Percentiles rank a stretch among this genome's conserved stretches.
These are phyloP conservation scores for Thalia dealbata DNA, from an alignment of 176 grass and related monocot species.

Conservation along the genomic window DNA sequence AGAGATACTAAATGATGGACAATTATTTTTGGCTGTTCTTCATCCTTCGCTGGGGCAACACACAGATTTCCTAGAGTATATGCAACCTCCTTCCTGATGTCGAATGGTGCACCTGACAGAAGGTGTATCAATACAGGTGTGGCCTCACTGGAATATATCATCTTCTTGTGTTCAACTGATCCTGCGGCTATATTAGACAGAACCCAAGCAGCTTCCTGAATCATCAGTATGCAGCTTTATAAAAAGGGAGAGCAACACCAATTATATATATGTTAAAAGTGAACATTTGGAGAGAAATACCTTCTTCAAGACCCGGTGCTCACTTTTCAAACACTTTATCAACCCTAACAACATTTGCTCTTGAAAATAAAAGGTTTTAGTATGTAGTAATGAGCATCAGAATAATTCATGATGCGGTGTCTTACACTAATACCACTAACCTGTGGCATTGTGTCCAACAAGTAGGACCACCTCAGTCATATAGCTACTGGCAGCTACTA, in stretches of 20 bases:
- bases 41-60: slow-evolving; percentile 46
- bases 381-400: slow-evolving; percentile 16
- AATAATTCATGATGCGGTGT: slow-evolving; percentile 1
- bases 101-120: slow-evolving; percentile 54
- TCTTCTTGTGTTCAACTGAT: slow-evolving; percentile 64
- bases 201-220: slow-evolving; percentile 82
- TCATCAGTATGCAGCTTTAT: slow-evolving; percentile 12
- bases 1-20: slow-evolving; percentile 44
- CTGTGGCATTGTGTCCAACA: slow-evolving; percentile 73
- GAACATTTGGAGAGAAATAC: slow-evolving; percentile 18
- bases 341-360: slow-evolving; percentile 74
- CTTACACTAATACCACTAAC: slow-evolving; percentile 21
- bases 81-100: slow-evolving; percentile 81
- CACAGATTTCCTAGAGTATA: slow-evolving; percentile 81
- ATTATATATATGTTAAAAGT: background rate
- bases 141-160: slow-evolving; percentile 65
- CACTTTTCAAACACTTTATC: slow-evolving; percentile 86
- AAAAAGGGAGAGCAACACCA: slow-evolving; percentile 5
- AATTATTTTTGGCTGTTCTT: slow-evolving; percentile 43
- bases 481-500: slow-evolving; percentile 69
- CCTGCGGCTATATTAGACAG: slow-evolving; percentile 86
- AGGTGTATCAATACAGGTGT: slow-evolving; percentile 49
- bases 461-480: slow-evolving; percentile 56
- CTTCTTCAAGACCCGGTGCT: slow-evolving; percentile 90
- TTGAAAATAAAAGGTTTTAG: slow-evolving; percentile 37